A percentile compares a stretch with the other conserved stretches of the same genome.
Evolutionary conservation across 2,329 filamentous ascomycete species (phyloP).

Genomic region (Paecilomyces sp.): DNA sequence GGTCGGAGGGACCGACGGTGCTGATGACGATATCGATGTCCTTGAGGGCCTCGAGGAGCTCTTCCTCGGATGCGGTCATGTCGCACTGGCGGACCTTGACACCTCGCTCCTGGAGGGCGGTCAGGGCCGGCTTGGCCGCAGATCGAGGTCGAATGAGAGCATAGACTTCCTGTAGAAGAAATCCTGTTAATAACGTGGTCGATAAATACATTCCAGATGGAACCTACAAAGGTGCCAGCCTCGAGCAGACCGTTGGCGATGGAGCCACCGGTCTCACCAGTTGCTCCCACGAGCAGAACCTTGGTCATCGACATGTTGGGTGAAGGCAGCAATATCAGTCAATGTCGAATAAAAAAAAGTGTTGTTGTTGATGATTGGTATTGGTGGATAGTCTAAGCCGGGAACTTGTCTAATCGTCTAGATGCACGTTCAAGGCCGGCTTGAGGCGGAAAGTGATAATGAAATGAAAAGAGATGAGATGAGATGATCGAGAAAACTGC

Average conservation of each 20-base stretch:
- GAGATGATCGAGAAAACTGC: slow-evolving; percentile 1
- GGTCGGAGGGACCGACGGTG: slow-evolving; percentile 27
- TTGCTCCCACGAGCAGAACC: slow-evolving; percentile 31
- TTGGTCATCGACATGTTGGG: slow-evolving; percentile 26
- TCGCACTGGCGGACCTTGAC: slow-evolving; percentile 35
- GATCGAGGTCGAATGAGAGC: slow-evolving; percentile 43
- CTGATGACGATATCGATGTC: slow-evolving; percentile 42
- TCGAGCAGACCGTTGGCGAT: slow-evolving; percentile 31
- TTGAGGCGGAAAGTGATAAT: neutral
- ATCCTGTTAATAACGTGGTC: neutral
- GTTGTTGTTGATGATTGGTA: neutral
- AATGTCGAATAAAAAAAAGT: neutral
- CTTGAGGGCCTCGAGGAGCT: slow-evolving; percentile 25
- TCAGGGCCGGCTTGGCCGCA: slow-evolving; percentile 38
- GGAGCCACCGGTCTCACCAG: slow-evolving; percentile 33
- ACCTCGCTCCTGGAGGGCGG: slow-evolving; percentile 34
- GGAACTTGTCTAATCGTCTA: neutral
- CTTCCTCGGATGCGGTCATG: slow-evolving; percentile 17
- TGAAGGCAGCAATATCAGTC: neutral
- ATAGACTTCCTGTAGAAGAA: slow-evolving; percentile 36
- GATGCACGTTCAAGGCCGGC: neutral
- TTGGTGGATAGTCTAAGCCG: neutral
- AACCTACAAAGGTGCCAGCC: slow-evolving; percentile 16
- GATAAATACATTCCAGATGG: neutral
- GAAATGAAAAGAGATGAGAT: slow-evolving; percentile 4